Base-by-base conservation (phyloP, 306 rosid species). In the Fagus sylvatica region DNA sequence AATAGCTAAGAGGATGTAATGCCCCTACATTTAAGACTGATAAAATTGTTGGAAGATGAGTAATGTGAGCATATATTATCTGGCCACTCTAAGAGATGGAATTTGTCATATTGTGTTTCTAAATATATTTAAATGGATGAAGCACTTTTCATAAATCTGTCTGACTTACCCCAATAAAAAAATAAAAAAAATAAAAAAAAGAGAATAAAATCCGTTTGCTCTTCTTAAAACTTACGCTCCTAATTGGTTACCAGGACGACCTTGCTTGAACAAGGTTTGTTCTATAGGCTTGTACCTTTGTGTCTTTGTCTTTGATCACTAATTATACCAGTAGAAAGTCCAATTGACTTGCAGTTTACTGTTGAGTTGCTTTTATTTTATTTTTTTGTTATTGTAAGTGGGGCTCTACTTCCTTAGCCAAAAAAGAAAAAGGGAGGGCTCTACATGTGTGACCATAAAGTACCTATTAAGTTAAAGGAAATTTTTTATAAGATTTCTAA, bases 91-190 rank as follows among this genome's bases (percentile, higher is more conserved):
- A 62, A 61, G 5, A 61, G 42, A 33, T 32, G 12, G 15, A 13
- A 74, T 69, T 75, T 71, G 42, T 79, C 37, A 12, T 61, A 53
- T 4, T 59, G 65, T 28, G 15, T 40, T 80, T 79, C 40, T 53
- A 13, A 15, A 22, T 22, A 57, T 57, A 61, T 33, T 30, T 13
- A 13, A 61, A 33, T 61, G 41, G 41, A 15, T 61, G 68, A 34
- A 33, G 41, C 68, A 33, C 68, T 12, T 33, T 2, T 4, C 41
- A 32, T 61, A 61, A 61, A 33, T 33, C 40, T 6, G 28, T 22
- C 28, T 22, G 28, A 22, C 28, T 22, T 22, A 22, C 28, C 28
- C 28, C 28, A 22, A 22, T 0, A 22, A 22, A 22, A 22, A 0
- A 22, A 22, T 0, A 22, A 22, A 22, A 22, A 22, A 22, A 22